A percentile compares a stretch with the other conserved stretches of the same genome.
phyloP scores from a whole-genome alignment of 1,284 basidiomycete species.

The Naganishia sp. region DNA sequence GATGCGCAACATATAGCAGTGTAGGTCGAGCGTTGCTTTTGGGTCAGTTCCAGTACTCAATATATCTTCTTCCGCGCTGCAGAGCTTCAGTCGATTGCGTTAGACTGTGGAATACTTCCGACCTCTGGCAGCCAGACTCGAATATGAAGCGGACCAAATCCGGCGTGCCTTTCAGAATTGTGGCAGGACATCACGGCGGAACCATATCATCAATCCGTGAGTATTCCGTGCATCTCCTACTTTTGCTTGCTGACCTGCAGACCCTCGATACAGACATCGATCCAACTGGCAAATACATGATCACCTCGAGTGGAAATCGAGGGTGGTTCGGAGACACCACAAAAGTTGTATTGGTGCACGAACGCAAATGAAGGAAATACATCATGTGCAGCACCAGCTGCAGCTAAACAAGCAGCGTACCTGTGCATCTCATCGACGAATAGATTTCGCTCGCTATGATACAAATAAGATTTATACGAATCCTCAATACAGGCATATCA shows the following conservation, averaged over 20 bases:
- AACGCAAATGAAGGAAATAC: slow-evolving; percentile 46
- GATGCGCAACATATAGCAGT: slow-evolving; percentile 87
- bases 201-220: slow-evolving; percentile 85
- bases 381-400: no score
- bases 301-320: slow-evolving; percentile 89
- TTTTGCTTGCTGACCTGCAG: slow-evolving; percentile 26
- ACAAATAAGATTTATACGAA: no score
- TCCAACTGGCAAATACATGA: slow-evolving; percentile 76
- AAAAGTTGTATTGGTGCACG: slow-evolving; percentile 83
- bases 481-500: no score
- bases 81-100: slow-evolving; percentile 93
- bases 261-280: slow-evolving; percentile 71
- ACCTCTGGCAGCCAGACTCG: slow-evolving; percentile 67
- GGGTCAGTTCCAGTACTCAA: no score
- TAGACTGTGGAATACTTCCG: slow-evolving; percentile 86
- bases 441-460: no score
- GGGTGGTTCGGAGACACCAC: slow-evolving; percentile 93
- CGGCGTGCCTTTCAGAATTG: slow-evolving; percentile 83
- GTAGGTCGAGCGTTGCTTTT: slow-evolving; percentile 56
- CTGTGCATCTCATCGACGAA: no score
- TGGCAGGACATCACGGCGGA: slow-evolving; percentile 94
- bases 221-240: slow-evolving; percentile 41
- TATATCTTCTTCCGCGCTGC: slow-evolving; percentile 3
- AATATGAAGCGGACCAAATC: slow-evolving; percentile 58
- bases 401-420: no score